Percentiles rank a stretch among this genome's conserved stretches.
Conservation (phyloP, 176 grass and related monocot genomes). For the Eragrostis curvula region DNA sequence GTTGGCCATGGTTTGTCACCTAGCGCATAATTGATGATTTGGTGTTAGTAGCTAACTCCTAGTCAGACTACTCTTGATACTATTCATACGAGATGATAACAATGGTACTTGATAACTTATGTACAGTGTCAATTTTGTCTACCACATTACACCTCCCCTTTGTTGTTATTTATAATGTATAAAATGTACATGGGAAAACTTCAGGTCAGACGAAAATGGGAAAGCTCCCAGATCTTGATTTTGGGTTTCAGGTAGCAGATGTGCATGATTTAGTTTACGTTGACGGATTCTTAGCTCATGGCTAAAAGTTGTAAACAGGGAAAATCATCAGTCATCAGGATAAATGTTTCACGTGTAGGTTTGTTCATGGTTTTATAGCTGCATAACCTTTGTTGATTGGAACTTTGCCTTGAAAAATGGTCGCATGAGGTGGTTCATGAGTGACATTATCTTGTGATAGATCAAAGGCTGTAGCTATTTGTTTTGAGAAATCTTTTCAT, state of each 20-base stretch:
- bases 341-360: background rate
- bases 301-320: background rate
- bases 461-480: background rate
- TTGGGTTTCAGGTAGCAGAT: background rate
- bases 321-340: background rate
- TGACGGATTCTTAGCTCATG: slow-evolving; percentile 13
- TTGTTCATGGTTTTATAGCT: background rate
- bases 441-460: background rate
- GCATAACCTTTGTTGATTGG: background rate
- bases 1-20: background rate
- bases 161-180: background rate
- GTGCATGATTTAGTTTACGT: background rate
- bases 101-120: background rate
- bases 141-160: background rate
- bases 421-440: slow-evolving; percentile 12
- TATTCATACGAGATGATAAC: background rate
- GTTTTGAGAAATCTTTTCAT: slow-evolving; percentile 14
- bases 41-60: background rate
- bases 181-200: background rate
- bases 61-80: background rate
- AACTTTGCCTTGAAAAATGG: slow-evolving; percentile 1
- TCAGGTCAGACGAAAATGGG: background rate
- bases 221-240: background rate
- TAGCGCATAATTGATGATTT: background rate
- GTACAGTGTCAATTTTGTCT: background rate